Evolutionary conservation across 495 filamentous ascomycete species (phyloP).

Genomic region (Bathelium albidoporum): DNA sequence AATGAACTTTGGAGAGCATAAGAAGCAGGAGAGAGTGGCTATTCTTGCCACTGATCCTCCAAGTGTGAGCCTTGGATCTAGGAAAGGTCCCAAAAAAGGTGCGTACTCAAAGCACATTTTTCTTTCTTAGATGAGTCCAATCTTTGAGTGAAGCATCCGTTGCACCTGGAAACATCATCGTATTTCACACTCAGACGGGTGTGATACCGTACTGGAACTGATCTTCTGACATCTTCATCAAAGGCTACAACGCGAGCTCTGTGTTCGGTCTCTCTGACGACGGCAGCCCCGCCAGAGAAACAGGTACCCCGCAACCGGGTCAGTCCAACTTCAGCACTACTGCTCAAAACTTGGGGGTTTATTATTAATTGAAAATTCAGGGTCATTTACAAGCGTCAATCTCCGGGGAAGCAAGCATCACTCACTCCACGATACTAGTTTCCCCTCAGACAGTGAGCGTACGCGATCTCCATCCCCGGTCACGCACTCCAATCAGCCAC

Average conservation of each 20-base stretch:
- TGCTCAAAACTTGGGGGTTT: neutral
- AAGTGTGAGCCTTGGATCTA: neutral
- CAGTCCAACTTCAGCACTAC: neutral
- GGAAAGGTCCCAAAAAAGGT: conserved; percentile 1
- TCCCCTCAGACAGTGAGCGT: conserved; percentile 15
- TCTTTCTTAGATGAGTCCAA: no score
- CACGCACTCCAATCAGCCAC: conserved; percentile 11
- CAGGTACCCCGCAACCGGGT: neutral
- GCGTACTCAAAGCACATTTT: neutral
- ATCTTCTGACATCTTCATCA: neutral
- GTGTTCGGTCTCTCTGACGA: neutral
- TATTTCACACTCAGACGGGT: no score
- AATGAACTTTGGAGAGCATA: conserved; percentile 72
- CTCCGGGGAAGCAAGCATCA: neutral
- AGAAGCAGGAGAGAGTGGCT: conserved; percentile 75
- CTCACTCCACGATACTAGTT: neutral
- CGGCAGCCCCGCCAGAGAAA: neutral
- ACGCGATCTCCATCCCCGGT: conserved; percentile 21
- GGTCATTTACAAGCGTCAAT: neutral
- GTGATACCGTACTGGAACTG: no score
- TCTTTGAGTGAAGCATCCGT: no score
- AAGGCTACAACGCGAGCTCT: neutral
- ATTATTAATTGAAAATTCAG: neutral
- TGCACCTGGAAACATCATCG: no score
- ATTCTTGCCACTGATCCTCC: conserved; percentile 25